phyloP scores from a whole-genome alignment of 2,329 filamentous ascomycete species.

The Tolypocladium ovalisporum region DNA sequence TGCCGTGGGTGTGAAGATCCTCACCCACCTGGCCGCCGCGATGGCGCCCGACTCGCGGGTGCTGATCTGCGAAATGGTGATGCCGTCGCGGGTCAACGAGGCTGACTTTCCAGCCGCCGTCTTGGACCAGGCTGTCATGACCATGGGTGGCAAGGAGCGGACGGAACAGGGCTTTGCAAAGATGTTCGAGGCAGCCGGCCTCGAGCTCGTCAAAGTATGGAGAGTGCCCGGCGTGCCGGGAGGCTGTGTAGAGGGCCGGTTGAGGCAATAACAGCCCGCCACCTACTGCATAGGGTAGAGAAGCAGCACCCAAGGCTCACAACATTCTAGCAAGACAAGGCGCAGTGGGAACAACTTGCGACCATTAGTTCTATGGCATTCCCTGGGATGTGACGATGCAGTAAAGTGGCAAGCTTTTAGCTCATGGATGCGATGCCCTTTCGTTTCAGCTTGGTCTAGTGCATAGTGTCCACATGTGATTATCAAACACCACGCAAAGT shows the following conservation, averaged over 20 bases:
- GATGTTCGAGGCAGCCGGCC: constrained; percentile 16
- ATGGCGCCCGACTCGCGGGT: constrained; percentile 17
- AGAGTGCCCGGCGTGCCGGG: constrained; percentile 12
- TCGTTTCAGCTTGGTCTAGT: not conserved
- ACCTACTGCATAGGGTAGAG: not conserved
- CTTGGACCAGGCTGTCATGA: constrained; percentile 20
- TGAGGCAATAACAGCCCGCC: constrained; percentile 4
- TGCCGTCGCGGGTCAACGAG: constrained; percentile 16
- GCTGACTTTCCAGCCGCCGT: constrained; percentile 17
- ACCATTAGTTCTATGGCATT: not conserved
- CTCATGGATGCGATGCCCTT: not conserved
- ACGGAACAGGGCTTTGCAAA: constrained; percentile 16
- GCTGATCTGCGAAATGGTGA: constrained; percentile 21
- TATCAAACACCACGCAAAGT: not conserved
- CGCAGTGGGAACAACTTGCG: not conserved
- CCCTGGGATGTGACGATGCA: not conserved
- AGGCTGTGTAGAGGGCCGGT: constrained; percentile 12
- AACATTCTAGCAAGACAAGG: not conserved
- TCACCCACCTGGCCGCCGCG: constrained; percentile 14
- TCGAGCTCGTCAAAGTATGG: constrained; percentile 17
- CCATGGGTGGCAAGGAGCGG: constrained; percentile 22
- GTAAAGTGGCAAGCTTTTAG: not conserved
- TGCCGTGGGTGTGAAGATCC: constrained; percentile 13
- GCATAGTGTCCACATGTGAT: not conserved
- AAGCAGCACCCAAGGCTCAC: not conserved